Base-by-base conservation (phyloP, 2,329 filamentous ascomycete species). In the Lojkania enalia region DNA sequence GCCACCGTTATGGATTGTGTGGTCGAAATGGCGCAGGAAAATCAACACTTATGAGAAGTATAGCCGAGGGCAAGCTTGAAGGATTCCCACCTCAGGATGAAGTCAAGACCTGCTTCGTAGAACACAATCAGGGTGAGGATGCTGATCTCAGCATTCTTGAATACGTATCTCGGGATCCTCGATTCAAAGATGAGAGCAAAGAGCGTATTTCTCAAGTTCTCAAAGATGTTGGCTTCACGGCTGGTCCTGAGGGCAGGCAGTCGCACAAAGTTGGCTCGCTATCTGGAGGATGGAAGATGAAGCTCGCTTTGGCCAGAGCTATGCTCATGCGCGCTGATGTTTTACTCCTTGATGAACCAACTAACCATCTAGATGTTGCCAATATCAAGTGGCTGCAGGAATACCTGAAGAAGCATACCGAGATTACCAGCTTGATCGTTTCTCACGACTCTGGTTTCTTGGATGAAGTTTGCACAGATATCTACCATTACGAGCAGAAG, bases 231-330 rank as follows among this genome's bases (percentile, higher is more conserved):
- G 95, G 95, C 32, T 99, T 99, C 75, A 95, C 88, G 16, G 74
- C 88, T 50, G 92, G 92, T 2, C 90, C 90, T 0, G 88, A 94
- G 56, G 94, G 92, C 48, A 84, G 90, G 49, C 94, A 97, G 72
- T 81, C 85, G 4, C 84, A 96, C 69, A 88, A 87, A 61, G 94
- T 99, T 47, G 94, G 94, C 58, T 96, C 92, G 15, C 76, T 99
- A 25, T 97, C 94, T 32, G 94, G 94, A 74, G 94, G 94, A 68
- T 99, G 94, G 94, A 97, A 97, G 82, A 99, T 99, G 94, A 99
- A 99, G 84, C 77, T 99, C 50, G 94, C 94, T 55, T 75, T 99
- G 71, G 94, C 94, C 40, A 84, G 94, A 63, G 94, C 94, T 54
- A 97, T 99, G 91, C 81, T 99, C 63, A 88, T 94, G 79, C 88